Conservation (phyloP, 192 early-diverging fungal genomes). For the Backusella tarrabulga region DNA sequence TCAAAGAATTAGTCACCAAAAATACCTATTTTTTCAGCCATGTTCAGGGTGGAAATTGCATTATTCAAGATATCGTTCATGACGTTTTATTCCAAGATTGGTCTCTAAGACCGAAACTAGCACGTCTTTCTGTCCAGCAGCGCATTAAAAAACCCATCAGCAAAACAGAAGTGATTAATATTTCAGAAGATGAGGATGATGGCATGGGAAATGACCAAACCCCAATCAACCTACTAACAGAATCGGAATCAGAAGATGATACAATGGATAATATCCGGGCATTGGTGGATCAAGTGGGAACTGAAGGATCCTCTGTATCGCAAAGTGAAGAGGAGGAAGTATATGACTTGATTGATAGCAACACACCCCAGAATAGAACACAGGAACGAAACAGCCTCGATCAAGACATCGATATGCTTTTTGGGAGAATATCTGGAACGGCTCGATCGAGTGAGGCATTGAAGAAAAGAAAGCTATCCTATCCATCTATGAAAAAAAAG, state of each 20-base stretch:
- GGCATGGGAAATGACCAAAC: background rate
- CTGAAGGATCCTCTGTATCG: background rate
- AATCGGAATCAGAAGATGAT: constrained; percentile 2
- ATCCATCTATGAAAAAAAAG: background rate
- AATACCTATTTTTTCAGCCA: constrained; percentile 28
- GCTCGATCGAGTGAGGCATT: background rate
- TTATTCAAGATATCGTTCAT: constrained; percentile 56
- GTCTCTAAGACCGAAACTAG: constrained; percentile 34
- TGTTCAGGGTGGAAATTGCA: constrained; percentile 37
- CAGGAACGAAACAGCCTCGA: background rate
- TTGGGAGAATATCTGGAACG: background rate
- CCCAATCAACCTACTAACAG: background rate
- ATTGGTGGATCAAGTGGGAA: background rate
- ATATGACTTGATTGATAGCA: background rate
- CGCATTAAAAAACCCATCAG: background rate
- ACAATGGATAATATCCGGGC: background rate
- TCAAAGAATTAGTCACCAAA: constrained; percentile 72
- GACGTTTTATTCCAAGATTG: constrained; percentile 60
- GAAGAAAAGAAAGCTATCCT: constrained; percentile 2
- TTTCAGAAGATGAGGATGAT: background rate
- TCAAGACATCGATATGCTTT: background rate
- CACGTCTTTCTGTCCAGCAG: constrained; percentile 18
- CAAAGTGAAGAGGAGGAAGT: background rate
- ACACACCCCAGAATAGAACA: background rate
- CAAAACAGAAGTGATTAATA: background rate